A percentile compares a stretch with the other conserved stretches of the same genome.
phyloP scores from a whole-genome alignment of 257 asterid genomes.

The Mitragyna speciosa region DNA sequence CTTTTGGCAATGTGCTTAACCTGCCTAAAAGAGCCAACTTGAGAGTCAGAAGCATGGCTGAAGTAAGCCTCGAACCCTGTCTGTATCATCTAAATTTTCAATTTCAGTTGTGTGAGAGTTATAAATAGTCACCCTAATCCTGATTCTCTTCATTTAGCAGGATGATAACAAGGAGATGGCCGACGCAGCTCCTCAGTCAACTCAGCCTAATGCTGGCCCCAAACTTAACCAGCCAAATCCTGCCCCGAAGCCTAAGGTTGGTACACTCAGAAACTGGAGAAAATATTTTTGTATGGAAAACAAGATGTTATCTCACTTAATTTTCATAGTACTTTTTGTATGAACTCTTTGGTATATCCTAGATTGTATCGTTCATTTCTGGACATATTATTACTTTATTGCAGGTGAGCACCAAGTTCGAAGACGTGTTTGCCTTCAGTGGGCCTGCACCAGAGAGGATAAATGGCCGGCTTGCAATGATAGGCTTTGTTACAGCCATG shows the following conservation, averaged over 20 bases:
- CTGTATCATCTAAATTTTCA: not conserved
- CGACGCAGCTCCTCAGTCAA: not conserved
- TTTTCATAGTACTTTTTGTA: no score
- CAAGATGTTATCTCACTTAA: no score
- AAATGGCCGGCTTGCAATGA: slow-evolving; percentile 80
- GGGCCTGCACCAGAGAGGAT: slow-evolving; percentile 88
- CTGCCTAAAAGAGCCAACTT: slow-evolving; percentile 31
- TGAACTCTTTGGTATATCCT: no score
- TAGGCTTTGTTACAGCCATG: slow-evolving; percentile 76
- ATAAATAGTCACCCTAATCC: not conserved
- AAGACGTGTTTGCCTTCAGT: slow-evolving; percentile 57
- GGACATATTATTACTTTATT: not conserved
- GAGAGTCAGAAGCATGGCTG: slow-evolving; percentile 47
- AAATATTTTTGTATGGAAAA: no score
- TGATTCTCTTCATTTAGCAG: slow-evolving; percentile 19
- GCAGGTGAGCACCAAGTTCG: slow-evolving; percentile 47
- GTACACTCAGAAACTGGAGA: no score
- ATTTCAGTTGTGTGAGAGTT: not conserved
- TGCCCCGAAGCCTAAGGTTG: slow-evolving; percentile 35
- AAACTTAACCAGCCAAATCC: slow-evolving; percentile 16
- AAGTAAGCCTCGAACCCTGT: slow-evolving; percentile 22
- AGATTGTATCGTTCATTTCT: no score
- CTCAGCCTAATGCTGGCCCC: slow-evolving; percentile 8
- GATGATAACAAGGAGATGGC: slow-evolving; percentile 17
- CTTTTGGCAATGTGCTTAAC: slow-evolving; percentile 14